Evolutionary conservation across 495 filamentous ascomycete genomes (phyloP), one percentile per base, ranked within the genome.

Genomic region (Talaromyces trachyspermus): DNA sequence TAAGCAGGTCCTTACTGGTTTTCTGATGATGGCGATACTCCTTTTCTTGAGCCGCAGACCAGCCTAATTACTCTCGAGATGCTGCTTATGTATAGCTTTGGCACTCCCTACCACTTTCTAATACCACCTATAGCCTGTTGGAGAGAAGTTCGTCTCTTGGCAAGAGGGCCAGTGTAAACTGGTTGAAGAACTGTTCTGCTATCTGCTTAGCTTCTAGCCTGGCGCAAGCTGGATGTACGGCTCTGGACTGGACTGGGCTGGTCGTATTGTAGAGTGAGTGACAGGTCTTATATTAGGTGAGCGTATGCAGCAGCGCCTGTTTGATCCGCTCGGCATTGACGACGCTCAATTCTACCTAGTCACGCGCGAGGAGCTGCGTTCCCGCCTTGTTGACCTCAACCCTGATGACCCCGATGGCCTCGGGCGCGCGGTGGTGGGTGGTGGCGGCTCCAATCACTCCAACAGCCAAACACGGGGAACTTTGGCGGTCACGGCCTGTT

Each of bases 161-260:
- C n/a, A n/a, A 54, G 62, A 29, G 53, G 64, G 19, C 74, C 70
- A 6, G 49, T 57, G 7, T 74, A 75, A 12, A 58, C 61, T 19
- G 71, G 78, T 52, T 74, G 77, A 54, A 49, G 20, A 51, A 62
- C 32, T 71, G 67, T 44, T 46, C 17, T 11, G 51, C 72, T 15
- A 51, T 54, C 25, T 76, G 77, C 10, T 55, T 81, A 42, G 49
- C 76, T 12, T 74, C 72, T 52, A 80, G 48, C 78, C 78, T 23
- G 76, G 76, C 1, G 58, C 54, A 17, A 54, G 58, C 22, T 80
- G 73, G 71, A 60, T 65, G 38, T 81, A 81, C 52, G 76, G 76
- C 64, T 60, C 69, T 33, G 67, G 68, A 40, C 62, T 78, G 44
- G 77, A 81, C 55, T 80, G 76, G 77, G 76, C 70, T 18, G 77